A percentile compares a stretch with the other conserved stretches of the same genome.
These are phyloP conservation scores for Alectoria sarmentosa DNA, from an alignment of 495 filamentous ascomycete species.

Conservation along the genomic window DNA sequence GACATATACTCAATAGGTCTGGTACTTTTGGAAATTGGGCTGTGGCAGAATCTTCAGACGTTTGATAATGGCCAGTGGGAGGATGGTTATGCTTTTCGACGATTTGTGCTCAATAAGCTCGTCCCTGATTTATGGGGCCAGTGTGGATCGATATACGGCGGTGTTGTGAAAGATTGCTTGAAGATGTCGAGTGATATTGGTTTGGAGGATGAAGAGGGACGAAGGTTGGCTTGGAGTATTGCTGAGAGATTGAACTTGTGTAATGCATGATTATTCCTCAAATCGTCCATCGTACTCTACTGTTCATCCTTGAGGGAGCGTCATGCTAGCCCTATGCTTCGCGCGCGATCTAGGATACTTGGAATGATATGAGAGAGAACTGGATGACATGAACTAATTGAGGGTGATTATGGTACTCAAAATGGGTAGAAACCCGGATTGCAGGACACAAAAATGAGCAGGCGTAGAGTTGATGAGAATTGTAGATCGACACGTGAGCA, in stretches of 20 bases:
- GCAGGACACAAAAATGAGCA: too few relatives aligned
- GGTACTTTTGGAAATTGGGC: neutral
- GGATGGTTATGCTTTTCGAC: neutral
- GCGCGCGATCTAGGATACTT: too few relatives aligned
- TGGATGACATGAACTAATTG: too few relatives aligned
- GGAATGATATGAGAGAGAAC: too few relatives aligned
- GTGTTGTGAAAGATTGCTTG: neutral
- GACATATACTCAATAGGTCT: neutral
- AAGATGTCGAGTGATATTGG: neutral
- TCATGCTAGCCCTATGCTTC: too few relatives aligned
- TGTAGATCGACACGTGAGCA: too few relatives aligned
- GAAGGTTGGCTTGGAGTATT: neutral
- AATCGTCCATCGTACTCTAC: too few relatives aligned
- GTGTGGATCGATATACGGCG: neutral
- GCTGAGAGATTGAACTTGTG: slow-evolving; percentile 1
- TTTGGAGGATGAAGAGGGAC: slow-evolving; percentile 1
- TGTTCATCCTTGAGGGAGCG: too few relatives aligned
- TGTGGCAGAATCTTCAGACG: slow-evolving; percentile 1
- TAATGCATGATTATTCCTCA: neutral
- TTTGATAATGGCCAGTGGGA: neutral
- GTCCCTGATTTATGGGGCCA: slow-evolving; percentile 3
- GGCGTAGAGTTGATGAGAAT: too few relatives aligned
- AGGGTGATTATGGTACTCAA: too few relatives aligned
- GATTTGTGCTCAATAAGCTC: neutral
- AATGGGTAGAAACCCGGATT: too few relatives aligned